phyloP scores from a whole-genome alignment of 2,329 filamentous ascomycete species.

The Aspergillus puulaauensis region DNA sequence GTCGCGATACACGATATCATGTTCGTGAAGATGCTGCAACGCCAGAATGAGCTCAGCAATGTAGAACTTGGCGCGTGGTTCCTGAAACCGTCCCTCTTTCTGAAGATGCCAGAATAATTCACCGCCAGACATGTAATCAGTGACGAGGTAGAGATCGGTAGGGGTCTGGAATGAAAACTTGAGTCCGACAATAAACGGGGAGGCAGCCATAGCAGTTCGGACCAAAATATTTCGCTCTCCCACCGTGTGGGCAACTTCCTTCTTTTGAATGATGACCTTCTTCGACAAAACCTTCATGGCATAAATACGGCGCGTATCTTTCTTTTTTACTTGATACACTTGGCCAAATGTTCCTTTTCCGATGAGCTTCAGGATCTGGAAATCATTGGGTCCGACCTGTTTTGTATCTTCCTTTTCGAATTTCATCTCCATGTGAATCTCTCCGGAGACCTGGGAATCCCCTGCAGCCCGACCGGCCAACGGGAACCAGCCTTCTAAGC shows the following conservation, averaged over 20 bases:
- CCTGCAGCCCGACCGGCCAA: slow-evolving; percentile 78
- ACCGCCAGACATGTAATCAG: slow-evolving; percentile 98
- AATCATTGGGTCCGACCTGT: slow-evolving; percentile 91
- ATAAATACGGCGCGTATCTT: slow-evolving; percentile 92
- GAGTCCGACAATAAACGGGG: slow-evolving; percentile 93
- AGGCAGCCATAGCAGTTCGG: slow-evolving; percentile 91
- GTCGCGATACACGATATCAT: slow-evolving; percentile 97
- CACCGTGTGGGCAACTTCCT: slow-evolving; percentile 95
- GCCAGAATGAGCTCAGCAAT: slow-evolving; percentile 96
- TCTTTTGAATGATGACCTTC: slow-evolving; percentile 99
- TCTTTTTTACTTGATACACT: slow-evolving; percentile 97
- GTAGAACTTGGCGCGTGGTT: slow-evolving; percentile 95
- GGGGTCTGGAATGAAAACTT: slow-evolving; percentile 99
- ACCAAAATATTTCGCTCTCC: slow-evolving; percentile 97
- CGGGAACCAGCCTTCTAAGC: slow-evolving; percentile 81
- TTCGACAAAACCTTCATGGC: slow-evolving; percentile 99
- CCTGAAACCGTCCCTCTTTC: slow-evolving; percentile 92
- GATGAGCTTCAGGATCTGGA: slow-evolving; percentile 92
- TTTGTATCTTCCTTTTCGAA: slow-evolving; percentile 88
- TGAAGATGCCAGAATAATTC: slow-evolving; percentile 99
- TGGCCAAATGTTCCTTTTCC: slow-evolving; percentile 98
- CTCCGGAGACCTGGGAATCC: slow-evolving; percentile 73
- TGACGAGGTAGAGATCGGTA: slow-evolving; percentile 95
- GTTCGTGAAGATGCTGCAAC: slow-evolving; percentile 90
- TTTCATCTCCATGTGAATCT: slow-evolving; percentile 81